Conservation (phyloP, 2,329 filamentous ascomycete species). For the Sporothrix euskadiensis region DNA sequence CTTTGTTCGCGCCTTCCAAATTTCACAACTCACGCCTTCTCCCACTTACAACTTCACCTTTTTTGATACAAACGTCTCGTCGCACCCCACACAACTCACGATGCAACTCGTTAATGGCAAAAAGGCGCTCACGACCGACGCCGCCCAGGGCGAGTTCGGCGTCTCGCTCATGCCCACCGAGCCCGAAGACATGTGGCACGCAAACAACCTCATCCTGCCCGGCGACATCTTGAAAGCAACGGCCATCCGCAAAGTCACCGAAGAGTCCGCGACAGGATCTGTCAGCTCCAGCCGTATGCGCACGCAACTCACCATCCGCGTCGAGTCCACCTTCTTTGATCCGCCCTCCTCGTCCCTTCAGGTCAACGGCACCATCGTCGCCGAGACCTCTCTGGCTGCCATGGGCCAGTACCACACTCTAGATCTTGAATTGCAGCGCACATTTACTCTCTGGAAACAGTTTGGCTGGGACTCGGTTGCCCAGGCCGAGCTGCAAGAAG, state of each 20-base stretch:
- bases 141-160: slow-evolving; percentile 42
- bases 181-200: slow-evolving; percentile 58
- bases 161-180: slow-evolving; percentile 46
- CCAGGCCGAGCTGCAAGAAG: slow-evolving; percentile 73
- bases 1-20: background rate
- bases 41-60: background rate
- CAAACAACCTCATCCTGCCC: slow-evolving; percentile 60
- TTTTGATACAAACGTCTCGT: background rate
- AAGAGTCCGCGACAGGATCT: slow-evolving; percentile 49
- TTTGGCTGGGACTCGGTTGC: slow-evolving; percentile 90
- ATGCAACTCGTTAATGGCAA: slow-evolving; percentile 41
- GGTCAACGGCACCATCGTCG: slow-evolving; percentile 56
- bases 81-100: background rate
- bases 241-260: slow-evolving; percentile 57
- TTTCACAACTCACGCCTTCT: background rate
- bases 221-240: slow-evolving; percentile 57
- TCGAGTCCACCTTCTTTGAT: slow-evolving; percentile 61
- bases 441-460: slow-evolving; percentile 85
- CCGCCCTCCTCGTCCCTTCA: slow-evolving; percentile 56
- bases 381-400: slow-evolving; percentile 55
- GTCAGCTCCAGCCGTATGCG: slow-evolving; percentile 54
- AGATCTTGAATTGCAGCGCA: slow-evolving; percentile 82
- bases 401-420: slow-evolving; percentile 61
- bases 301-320: slow-evolving; percentile 57
- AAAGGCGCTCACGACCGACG: slow-evolving; percentile 42